These are phyloP conservation scores for Tetrahymena elliotti DNA, from an alignment of 73 alveolate species.

Conservation along the genomic window DNA sequence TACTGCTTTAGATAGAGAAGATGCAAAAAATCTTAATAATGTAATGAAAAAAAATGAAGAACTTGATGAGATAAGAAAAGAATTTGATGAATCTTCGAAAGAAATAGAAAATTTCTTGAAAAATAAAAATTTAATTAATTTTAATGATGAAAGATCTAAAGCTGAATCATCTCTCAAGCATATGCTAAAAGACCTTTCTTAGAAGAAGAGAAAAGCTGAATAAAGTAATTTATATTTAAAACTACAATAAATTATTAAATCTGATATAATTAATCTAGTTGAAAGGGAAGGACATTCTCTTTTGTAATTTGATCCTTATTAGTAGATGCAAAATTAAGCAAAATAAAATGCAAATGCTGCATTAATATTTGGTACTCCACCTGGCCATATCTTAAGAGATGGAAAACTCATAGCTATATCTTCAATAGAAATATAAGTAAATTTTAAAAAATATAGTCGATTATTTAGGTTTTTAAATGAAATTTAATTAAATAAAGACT, in stretches of 20 bases:
- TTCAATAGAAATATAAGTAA: background rate
- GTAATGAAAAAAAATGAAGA: constrained; percentile 6
- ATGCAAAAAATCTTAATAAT: constrained; percentile 26
- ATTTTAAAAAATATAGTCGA: background rate
- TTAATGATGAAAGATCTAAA: constrained; percentile 30
- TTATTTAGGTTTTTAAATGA: no score
- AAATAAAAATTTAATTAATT: constrained; percentile 14
- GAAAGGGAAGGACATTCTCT: constrained; percentile 9
- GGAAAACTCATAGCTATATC: background rate
- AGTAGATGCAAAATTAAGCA: background rate
- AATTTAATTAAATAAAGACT: background rate
- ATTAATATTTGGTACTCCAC: background rate
- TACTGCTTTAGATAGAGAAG: constrained; percentile 35
- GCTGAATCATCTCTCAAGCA: constrained; percentile 22
- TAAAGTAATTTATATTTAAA: constrained; percentile 8
- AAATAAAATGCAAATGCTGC: background rate
- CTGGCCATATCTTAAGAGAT: background rate
- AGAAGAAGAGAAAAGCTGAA: constrained; percentile 31
- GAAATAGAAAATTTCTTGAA: constrained; percentile 16
- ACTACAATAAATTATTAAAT: constrained; percentile 5
- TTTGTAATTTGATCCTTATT: background rate
- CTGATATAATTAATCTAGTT: background rate
- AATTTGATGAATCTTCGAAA: constrained; percentile 10
- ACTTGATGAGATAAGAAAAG: constrained; percentile 12
- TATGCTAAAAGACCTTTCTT: constrained; percentile 22